Base-by-base conservation (phyloP, 108 stramenopile species). In the Mediolabrus comicus region DNA sequence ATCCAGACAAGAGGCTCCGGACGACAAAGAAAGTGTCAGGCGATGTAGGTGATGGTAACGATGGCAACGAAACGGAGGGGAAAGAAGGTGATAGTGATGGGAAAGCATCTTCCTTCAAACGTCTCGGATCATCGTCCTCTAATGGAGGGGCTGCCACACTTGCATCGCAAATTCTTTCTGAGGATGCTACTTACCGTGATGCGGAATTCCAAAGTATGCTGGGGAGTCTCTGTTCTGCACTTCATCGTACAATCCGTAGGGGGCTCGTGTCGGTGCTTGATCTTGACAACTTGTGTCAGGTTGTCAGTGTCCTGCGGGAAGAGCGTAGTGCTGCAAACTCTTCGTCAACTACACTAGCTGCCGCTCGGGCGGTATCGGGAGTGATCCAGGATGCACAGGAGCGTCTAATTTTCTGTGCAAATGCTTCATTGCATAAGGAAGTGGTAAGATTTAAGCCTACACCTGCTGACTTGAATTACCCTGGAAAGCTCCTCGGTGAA, bases 331-430 rank as follows among this genome's bases (percentile, higher is more conserved):
- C 79, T 55, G 94, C 94, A 19, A 90, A 86, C 71, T 74, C 87
- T 9, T 87, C 86, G 1, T 80, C 90, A 8, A 85, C 83, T 13
- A 92, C 89, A 2, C 65, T 82, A 32, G 89, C 89, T 12, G 90
- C 87, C 13, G 92, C 94, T n/a, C 66, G 87, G 30, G 84, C 88
- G n/a, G 74, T 95, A 52, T 83, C 85, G 27, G 79, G 79, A 26
- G 88, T 95, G 33, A 89, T 91, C 66, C 87, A 84, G 61, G 94
- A 95, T 86, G 90, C 94, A 0, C 94, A 95, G 67, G 94, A 95
- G 67, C 88, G 94, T 27, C 75, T 92, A 4, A 92, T 95, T 53
- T 95, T 90, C 65, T 92, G 91, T 78, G 92, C 90, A 33, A 91
- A 89, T 67, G 68, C 65, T 35, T 71, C 85, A 2, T 53, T 95